phyloP scores from a whole-genome alignment of 441 rosid species.

The Euphorbia schlechtendalii region DNA sequence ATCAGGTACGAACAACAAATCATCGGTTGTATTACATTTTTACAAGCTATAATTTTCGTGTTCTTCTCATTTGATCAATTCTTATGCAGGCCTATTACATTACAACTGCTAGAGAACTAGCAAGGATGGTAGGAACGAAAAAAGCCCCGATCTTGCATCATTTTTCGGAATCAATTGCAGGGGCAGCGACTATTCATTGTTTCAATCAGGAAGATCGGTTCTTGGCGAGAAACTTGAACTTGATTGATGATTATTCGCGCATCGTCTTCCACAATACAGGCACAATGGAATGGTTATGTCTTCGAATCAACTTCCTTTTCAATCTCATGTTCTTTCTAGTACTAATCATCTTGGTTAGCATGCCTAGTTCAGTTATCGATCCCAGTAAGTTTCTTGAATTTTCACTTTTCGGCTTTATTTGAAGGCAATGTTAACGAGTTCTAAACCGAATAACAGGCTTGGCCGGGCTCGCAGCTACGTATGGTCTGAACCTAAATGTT shows the following conservation, averaged over 20 bases:
- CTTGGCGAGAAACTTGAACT: constrained; percentile 27
- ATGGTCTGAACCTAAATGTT: constrained; percentile 54
- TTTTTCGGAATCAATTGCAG: constrained; percentile 53
- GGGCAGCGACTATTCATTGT: constrained; percentile 51
- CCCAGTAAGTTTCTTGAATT: constrained; percentile 39
- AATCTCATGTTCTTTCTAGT: constrained; percentile 55
- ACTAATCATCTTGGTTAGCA: constrained; percentile 46
- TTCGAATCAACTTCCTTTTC: constrained; percentile 58
- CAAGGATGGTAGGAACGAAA: constrained; percentile 58
- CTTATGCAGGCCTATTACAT: constrained; percentile 46
- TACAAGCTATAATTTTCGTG: background rate
- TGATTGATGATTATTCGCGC: constrained; percentile 50
- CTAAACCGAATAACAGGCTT: constrained; percentile 16
- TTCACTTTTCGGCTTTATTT: background rate
- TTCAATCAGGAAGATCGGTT: constrained; percentile 52
- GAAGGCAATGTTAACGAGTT: background rate
- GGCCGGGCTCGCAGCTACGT: constrained; percentile 31
- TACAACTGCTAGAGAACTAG: constrained; percentile 62
- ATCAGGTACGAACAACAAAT: constrained; percentile 37
- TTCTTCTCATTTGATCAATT: background rate
- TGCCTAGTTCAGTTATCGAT: constrained; percentile 48
- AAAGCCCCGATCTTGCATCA: constrained; percentile 70
- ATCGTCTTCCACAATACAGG: constrained; percentile 52
- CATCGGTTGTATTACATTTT: background rate
- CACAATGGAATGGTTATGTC: constrained; percentile 62